Evolutionary conservation across 345 rosid species (phyloP).

Genomic region (Eutrema japonicum): DNA sequence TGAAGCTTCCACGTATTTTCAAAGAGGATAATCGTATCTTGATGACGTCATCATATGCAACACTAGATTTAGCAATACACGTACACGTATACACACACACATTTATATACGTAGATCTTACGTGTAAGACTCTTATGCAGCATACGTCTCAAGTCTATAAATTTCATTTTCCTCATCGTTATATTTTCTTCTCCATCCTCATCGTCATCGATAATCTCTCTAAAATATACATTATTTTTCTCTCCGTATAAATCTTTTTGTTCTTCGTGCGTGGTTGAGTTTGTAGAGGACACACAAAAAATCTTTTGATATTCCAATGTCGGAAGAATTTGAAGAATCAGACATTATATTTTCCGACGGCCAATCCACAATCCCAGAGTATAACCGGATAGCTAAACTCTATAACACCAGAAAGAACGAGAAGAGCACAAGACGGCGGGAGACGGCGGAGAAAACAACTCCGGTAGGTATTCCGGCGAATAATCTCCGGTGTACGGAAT

Average conservation of each 20-base stretch:
- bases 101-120: slow-evolving; percentile 29
- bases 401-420: background rate
- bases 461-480: slow-evolving; percentile 47
- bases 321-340: slow-evolving; percentile 62
- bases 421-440: slow-evolving; percentile 1
- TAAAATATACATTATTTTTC: background rate
- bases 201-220: background rate
- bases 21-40: slow-evolving; percentile 35
- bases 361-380: background rate
- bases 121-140: slow-evolving; percentile 36
- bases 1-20: slow-evolving; percentile 35
- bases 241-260: background rate
- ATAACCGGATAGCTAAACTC: background rate
- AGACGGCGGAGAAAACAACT: slow-evolving; percentile 31
- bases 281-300: background rate
- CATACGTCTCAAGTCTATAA: slow-evolving; percentile 36
- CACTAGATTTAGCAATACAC: slow-evolving; percentile 25
- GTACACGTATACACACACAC: slow-evolving; percentile 32
- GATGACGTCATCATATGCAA: slow-evolving; percentile 48
- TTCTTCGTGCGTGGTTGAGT: background rate
- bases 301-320: slow-evolving; percentile 36
- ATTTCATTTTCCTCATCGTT: slow-evolving; percentile 17
- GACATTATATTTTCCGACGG: slow-evolving; percentile 59
- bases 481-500: slow-evolving; percentile 19
- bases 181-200: slow-evolving; percentile 27